Percentiles rank a stretch among this genome's conserved stretches.
Evolutionary conservation across 192 early-diverging fungal species (phyloP).

Genomic region (Phycomyces nitens): DNA sequence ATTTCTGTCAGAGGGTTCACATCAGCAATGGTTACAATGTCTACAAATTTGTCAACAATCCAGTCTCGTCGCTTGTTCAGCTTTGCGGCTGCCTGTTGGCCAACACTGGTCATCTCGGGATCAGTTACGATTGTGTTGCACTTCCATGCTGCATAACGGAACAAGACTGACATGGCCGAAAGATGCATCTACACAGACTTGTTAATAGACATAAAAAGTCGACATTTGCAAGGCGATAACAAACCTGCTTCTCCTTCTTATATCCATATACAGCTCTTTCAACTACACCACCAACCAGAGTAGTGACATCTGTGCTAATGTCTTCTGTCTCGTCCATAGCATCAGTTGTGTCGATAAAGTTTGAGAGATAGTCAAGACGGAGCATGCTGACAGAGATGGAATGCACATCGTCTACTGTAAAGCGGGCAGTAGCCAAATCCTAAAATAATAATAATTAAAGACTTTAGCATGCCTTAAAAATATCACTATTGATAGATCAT

Average conservation of each 20-base stretch:
- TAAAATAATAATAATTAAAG: not conserved
- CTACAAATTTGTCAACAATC: slow-evolving; percentile 8
- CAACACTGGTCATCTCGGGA: not conserved
- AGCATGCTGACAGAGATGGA: slow-evolving; percentile 23
- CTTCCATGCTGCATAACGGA: slow-evolving; percentile 37
- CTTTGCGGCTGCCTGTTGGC: not conserved
- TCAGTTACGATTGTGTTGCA: slow-evolving; percentile 7
- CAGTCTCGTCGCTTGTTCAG: slow-evolving; percentile 16
- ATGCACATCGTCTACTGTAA: slow-evolving; percentile 21
- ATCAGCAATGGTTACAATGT: slow-evolving; percentile 8
- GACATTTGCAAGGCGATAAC: not conserved
- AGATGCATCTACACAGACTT: slow-evolving; percentile 14
- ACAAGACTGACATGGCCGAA: slow-evolving; percentile 32
- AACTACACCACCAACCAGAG: slow-evolving; percentile 4
- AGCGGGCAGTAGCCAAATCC: slow-evolving; percentile 22
- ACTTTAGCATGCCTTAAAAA: not conserved
- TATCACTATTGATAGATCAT: not conserved
- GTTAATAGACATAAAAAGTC: not conserved
- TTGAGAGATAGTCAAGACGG: slow-evolving; percentile 28
- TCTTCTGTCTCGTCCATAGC: slow-evolving; percentile 22
- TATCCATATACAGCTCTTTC: slow-evolving; percentile 15
- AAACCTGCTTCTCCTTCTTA: slow-evolving; percentile 8
- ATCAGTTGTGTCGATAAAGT: slow-evolving; percentile 19
- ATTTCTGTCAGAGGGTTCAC: slow-evolving; percentile 4
- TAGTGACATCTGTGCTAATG: slow-evolving; percentile 2